Conservation (phyloP, 2,329 filamentous ascomycete species). For the Talaromyces sp. region DNA sequence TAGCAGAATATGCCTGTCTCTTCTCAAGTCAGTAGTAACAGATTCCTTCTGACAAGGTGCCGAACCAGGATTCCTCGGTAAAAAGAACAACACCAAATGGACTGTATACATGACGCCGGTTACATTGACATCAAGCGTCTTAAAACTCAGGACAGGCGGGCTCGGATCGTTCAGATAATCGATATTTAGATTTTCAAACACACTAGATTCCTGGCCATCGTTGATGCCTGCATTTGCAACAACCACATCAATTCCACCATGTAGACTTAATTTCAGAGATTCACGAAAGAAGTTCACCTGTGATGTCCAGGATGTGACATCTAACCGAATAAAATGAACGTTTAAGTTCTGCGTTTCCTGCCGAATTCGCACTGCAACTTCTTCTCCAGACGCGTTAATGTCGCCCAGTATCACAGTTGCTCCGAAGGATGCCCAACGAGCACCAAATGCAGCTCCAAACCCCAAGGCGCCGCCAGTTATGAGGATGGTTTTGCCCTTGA, state of each 20-base stretch:
- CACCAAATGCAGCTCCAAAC: constrained; percentile 53
- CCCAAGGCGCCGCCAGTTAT: constrained; percentile 62
- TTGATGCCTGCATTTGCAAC: constrained; percentile 64
- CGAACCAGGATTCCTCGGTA: constrained; percentile 48
- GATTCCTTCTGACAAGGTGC: constrained; percentile 27
- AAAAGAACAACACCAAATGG: constrained; percentile 59
- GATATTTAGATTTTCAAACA: constrained; percentile 46
- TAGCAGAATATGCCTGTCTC: constrained; percentile 58
- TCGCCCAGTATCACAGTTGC: constrained; percentile 62
- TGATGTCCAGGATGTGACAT: constrained; percentile 61
- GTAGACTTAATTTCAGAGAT: constrained; percentile 50
- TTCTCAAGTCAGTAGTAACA: constrained; percentile 24
- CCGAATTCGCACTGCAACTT: constrained; percentile 52
- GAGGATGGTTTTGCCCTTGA: constrained; percentile 50
- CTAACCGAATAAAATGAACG: constrained; percentile 48
- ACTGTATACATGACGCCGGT: constrained; percentile 61
- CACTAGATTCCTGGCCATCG: constrained; percentile 29
- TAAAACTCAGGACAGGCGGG: constrained; percentile 48
- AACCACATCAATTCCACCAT: constrained; percentile 56
- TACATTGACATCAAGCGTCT: constrained; percentile 58
- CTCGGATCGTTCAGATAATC: constrained; percentile 28
- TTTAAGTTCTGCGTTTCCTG: constrained; percentile 57
- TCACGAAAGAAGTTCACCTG: constrained; percentile 60
- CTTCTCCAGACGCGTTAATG: constrained; percentile 51
- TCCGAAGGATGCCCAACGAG: constrained; percentile 51